phyloP scores from a whole-genome alignment of 2,329 filamentous ascomycete genomes.

The Cercospora sp. region DNA sequence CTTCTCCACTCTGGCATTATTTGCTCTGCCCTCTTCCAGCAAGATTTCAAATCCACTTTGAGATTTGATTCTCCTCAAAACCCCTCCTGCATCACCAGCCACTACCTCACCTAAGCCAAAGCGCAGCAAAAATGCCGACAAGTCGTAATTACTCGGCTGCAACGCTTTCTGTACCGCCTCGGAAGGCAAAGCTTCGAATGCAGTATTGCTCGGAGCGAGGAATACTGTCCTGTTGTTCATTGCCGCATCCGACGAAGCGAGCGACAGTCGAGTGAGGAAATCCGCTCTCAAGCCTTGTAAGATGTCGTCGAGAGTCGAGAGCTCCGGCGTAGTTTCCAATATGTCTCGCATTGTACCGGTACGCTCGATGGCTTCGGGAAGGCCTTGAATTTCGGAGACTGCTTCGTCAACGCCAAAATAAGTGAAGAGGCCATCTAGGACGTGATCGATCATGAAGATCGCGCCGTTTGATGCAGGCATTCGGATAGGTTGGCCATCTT shows the following conservation, averaged over 20 bases:
- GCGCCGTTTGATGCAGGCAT: constrained; percentile 22
- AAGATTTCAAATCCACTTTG: constrained; percentile 17
- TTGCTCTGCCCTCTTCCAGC: constrained; percentile 2
- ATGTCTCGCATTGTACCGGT: constrained; percentile 19
- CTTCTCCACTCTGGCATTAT: constrained; percentile 19
- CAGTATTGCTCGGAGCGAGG: constrained; percentile 21
- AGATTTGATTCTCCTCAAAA: not conserved
- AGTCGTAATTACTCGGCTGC: constrained; percentile 17
- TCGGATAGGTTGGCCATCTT: not conserved
- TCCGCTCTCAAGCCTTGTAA: constrained; percentile 9
- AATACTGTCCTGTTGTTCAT: constrained; percentile 10
- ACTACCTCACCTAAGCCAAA: constrained; percentile 17
- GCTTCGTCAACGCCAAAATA: constrained; percentile 19
- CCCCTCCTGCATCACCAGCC: not conserved
- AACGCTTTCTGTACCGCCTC: constrained; percentile 4
- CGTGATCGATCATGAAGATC: constrained; percentile 20
- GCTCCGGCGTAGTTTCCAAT: constrained; percentile 4
- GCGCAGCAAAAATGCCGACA: constrained; percentile 14
- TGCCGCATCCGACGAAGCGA: not conserved
- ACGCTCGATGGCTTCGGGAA: constrained; percentile 2
- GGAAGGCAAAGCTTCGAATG: constrained; percentile 18
- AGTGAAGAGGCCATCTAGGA: constrained; percentile 17
- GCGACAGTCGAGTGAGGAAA: constrained; percentile 17
- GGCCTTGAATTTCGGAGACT: not conserved
- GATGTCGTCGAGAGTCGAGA: constrained; percentile 12